These are phyloP conservation scores for Tulasnella sp. DNA, from an alignment of 768 basidiomycete species.

Conservation along the genomic window DNA sequence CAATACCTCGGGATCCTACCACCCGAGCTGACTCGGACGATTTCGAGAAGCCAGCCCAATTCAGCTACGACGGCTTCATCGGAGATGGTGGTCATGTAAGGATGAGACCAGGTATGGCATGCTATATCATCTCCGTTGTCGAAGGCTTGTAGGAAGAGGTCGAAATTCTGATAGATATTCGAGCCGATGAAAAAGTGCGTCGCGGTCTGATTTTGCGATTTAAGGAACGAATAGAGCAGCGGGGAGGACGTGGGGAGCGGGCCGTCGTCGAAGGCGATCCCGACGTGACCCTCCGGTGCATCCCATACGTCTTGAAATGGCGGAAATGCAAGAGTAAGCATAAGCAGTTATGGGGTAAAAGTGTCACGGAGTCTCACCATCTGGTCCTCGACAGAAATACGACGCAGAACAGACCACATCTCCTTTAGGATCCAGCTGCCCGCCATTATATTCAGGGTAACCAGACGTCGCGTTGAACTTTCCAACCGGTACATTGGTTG, in stretches of 20 bases:
- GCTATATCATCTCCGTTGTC: constrained; percentile 26
- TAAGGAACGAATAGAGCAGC: constrained; percentile 31
- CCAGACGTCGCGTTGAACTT: background rate
- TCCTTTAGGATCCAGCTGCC: constrained; percentile 5
- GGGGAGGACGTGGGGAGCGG: constrained; percentile 24
- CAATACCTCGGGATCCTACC: constrained; percentile 34
- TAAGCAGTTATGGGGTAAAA: constrained; percentile 20
- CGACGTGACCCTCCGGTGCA: constrained; percentile 31
- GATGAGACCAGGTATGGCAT: constrained; percentile 33
- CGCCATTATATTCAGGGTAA: constrained; percentile 1
- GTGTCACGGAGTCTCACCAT: background rate
- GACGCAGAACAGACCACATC: constrained; percentile 32
- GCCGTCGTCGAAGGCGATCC: constrained; percentile 29
- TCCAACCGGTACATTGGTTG: constrained; percentile 24
- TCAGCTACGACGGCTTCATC: constrained; percentile 37
- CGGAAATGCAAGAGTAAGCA: background rate
- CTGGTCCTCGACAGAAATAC: constrained; percentile 22
- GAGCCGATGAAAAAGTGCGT: constrained; percentile 37
- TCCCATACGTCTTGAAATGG: constrained; percentile 28
- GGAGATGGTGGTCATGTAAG: constrained; percentile 36
- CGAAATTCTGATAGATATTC: constrained; percentile 30
- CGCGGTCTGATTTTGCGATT: constrained; percentile 29
- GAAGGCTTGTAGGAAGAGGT: constrained; percentile 27
- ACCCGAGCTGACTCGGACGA: constrained; percentile 32
- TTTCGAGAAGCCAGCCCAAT: constrained; percentile 36